Evolutionary conservation across 805 yeast genomes (phyloP).

Genomic region (Hyphopichia homilentoma): DNA sequence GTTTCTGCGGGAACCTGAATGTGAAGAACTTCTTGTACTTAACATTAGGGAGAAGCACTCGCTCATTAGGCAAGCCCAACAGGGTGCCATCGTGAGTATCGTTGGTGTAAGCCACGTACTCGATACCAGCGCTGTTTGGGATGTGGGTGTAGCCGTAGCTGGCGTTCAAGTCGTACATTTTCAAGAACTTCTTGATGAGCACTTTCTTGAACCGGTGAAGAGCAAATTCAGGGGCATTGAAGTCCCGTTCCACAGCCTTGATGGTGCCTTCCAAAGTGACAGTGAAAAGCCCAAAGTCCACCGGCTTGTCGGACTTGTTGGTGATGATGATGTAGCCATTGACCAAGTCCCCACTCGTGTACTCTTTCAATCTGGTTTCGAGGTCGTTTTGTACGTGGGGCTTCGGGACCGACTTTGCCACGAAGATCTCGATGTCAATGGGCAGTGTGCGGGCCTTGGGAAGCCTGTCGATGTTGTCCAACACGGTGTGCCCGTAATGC

Average conservation of each 20-base stretch:
- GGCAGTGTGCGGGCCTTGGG: slow-evolving; percentile 42
- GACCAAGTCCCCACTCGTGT: slow-evolving; percentile 38
- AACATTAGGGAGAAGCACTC: slow-evolving; percentile 46
- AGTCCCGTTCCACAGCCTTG: slow-evolving; percentile 26
- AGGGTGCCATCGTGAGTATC: slow-evolving; percentile 46
- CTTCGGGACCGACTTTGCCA: slow-evolving; percentile 50
- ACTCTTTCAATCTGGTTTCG: slow-evolving; percentile 44
- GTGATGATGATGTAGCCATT: slow-evolving; percentile 46
- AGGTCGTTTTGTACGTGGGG: slow-evolving; percentile 38
- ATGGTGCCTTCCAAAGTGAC: slow-evolving; percentile 48
- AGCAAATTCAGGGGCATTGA: slow-evolving; percentile 5
- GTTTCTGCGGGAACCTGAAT: slow-evolving; percentile 52
- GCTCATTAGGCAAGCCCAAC: slow-evolving; percentile 47
- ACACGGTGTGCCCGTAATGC: slow-evolving; percentile 41
- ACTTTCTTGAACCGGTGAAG: slow-evolving; percentile 22
- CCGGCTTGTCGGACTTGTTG: slow-evolving; percentile 41
- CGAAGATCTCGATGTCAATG: slow-evolving; percentile 44
- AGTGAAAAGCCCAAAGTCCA: slow-evolving; percentile 42
- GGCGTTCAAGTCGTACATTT: slow-evolving; percentile 61
- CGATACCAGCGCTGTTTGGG: slow-evolving; percentile 49
- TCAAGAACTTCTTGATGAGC: slow-evolving; percentile 47
- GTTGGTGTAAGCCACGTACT: slow-evolving; percentile 38
- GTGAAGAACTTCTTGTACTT: slow-evolving; percentile 57
- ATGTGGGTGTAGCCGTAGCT: slow-evolving; percentile 47
- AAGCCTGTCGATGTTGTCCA: slow-evolving; percentile 49